Conservation (phyloP, 2,329 filamentous ascomycete genomes). For the Chaetoscypha palmicola region DNA sequence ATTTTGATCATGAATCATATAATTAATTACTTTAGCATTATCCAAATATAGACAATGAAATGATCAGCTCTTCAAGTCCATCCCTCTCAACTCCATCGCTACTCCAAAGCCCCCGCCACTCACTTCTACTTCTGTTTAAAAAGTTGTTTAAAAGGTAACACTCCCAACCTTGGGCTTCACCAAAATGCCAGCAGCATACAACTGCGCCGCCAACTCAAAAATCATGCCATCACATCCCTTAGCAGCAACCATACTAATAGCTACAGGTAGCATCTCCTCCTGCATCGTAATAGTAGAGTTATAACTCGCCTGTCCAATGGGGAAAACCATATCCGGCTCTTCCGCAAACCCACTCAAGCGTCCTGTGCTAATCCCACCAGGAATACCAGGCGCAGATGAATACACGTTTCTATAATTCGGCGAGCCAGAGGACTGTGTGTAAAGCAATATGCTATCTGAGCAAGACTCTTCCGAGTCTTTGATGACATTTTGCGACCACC, state of each 20-base stretch:
- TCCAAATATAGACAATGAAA: too few species aligned
- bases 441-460: slow-evolving; percentile 40
- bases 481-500: slow-evolving; percentile 40
- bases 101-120: not conserved
- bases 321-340: slow-evolving; percentile 38
- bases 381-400: slow-evolving; percentile 34
- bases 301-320: slow-evolving; percentile 33
- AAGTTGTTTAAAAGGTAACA: slow-evolving; percentile 4
- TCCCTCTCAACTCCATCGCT: not conserved
- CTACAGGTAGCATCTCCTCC: slow-evolving; percentile 46
- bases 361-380: slow-evolving; percentile 37
- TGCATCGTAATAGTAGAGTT: slow-evolving; percentile 39
- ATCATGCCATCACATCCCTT: slow-evolving; percentile 53
- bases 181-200: slow-evolving; percentile 43
- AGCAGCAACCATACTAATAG: slow-evolving; percentile 48
- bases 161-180: slow-evolving; percentile 37
- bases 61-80: too few species aligned
- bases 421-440: not conserved
- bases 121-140: not conserved
- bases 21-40: too few species aligned
- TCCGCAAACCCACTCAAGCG: slow-evolving; percentile 40
- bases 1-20: too few species aligned
- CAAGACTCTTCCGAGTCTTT: slow-evolving; percentile 36
- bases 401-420: slow-evolving; percentile 4
- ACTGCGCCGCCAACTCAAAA: slow-evolving; percentile 42